Evolutionary conservation across 352 stramenopile genomes (phyloP).

Genomic region (Thalassiosira pacifica): DNA sequence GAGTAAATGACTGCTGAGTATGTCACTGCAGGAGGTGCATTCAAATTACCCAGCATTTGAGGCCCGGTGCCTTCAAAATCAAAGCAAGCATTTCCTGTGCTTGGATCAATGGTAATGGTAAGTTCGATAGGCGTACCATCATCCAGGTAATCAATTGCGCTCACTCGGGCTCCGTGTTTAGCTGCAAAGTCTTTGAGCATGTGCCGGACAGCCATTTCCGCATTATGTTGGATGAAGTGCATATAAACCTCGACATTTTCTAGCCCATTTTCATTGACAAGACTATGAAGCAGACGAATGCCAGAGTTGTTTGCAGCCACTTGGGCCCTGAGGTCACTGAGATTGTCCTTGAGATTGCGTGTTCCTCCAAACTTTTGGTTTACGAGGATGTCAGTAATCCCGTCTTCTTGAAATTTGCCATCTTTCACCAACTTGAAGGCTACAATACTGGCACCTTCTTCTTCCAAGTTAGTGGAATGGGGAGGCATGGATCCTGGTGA

Average conservation of each 20-base stretch:
- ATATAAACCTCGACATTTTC: conserved; percentile 98
- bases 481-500: conserved; percentile 94
- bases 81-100: conserved; percentile 92
- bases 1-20: conserved; percentile 99
- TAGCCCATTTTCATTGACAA: conserved; percentile 96
- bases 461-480: conserved; percentile 93
- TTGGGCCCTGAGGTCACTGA: conserved; percentile 97
- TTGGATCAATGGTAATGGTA: conserved; percentile 94
- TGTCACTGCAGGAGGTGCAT: conserved; percentile 97
- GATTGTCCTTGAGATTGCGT: conserved; percentile 96
- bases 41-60: conserved; percentile 98
- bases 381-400: conserved; percentile 95
- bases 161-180: conserved; percentile 72
- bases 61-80: conserved; percentile 97
- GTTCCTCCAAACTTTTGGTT: conserved; percentile 90
- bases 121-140: conserved; percentile 97
- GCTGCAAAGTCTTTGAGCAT: conserved; percentile 95
- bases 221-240: conserved; percentile 97
- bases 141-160: conserved; percentile 98
- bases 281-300: conserved; percentile 94
- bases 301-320: conserved; percentile 98
- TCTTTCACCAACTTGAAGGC: conserved; percentile 98
- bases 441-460: conserved; percentile 99
- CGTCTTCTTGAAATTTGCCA: conserved; percentile 96
- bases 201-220: conserved; percentile 93